A percentile compares a stretch with the other conserved stretches of the same genome.
phyloP scores from a whole-genome alignment of 2,329 filamentous ascomycete genomes.

The Tolypocladium ophioglossoides region DNA sequence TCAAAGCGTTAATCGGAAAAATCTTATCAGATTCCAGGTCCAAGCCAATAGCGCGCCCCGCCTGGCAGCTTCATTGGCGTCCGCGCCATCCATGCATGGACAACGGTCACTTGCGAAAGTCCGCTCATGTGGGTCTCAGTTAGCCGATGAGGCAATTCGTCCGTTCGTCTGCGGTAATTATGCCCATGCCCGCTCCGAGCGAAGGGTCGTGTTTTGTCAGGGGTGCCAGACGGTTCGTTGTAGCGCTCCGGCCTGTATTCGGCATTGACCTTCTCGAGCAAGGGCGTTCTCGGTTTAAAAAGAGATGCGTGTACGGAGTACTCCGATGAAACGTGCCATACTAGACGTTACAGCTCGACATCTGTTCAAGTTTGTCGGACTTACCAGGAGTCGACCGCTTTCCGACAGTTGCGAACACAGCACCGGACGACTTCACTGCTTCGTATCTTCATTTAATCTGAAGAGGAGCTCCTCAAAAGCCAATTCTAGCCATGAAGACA shows the following conservation, averaged over 20 bases:
- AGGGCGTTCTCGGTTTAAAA: neutral
- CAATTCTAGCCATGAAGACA: conserved; percentile 8
- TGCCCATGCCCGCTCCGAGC: too few relatives aligned
- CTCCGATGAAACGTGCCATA: too few relatives aligned
- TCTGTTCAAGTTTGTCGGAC: too few relatives aligned
- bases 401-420: neutral
- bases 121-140: neutral
- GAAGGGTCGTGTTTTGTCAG: neutral
- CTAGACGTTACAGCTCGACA: neutral
- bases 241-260: too few relatives aligned
- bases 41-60: neutral
- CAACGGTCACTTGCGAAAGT: neutral
- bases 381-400: too few relatives aligned
- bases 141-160: neutral
- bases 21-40: neutral
- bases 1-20: neutral
- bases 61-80: neutral
- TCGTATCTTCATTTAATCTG: neutral
- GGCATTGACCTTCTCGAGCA: neutral
- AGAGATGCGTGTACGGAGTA: neutral
- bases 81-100: too few relatives aligned
- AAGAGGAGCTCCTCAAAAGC: neutral
- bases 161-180: too few relatives aligned
- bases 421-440: too few relatives aligned
- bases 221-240: neutral